These are phyloP conservation scores for Podila clonocystis DNA, from an alignment of 192 early-diverging fungal genomes.

Conservation along the genomic window DNA sequence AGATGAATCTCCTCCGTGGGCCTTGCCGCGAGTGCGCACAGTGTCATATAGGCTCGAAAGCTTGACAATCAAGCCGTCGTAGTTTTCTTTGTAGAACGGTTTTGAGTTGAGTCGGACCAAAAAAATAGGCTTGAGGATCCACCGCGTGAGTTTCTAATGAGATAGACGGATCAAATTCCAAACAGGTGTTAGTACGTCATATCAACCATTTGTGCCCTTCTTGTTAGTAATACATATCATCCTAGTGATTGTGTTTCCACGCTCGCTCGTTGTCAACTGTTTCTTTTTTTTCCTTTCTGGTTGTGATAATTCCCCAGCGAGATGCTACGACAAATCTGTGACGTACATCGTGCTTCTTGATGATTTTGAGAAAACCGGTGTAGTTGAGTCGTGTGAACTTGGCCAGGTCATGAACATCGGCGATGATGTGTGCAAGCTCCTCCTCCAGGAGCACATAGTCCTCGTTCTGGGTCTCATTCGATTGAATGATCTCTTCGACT, in stretches of 20 bases:
- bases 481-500: slow-evolving; percentile 66
- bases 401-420: slow-evolving; percentile 85
- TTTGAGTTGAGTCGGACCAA: slow-evolving; percentile 82
- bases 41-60: slow-evolving; percentile 87
- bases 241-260: neutral
- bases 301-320: neutral
- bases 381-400: slow-evolving; percentile 89
- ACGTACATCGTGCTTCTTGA: slow-evolving; percentile 95
- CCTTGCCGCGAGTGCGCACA: slow-evolving; percentile 78
- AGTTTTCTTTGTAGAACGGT: slow-evolving; percentile 88
- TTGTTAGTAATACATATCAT: no score
- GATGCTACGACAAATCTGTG: neutral
- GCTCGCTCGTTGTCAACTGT: neutral
- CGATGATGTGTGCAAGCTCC: slow-evolving; percentile 79
- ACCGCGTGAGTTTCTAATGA: slow-evolving; percentile 85
- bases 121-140: slow-evolving; percentile 83
- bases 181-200: no score
- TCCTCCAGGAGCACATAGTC: slow-evolving; percentile 73
- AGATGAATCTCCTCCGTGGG: slow-evolving; percentile 62
- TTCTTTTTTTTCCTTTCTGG: neutral
- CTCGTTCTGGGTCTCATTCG: slow-evolving; percentile 59
- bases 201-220: no score
- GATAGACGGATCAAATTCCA: neutral
- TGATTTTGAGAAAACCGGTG: slow-evolving; percentile 90
- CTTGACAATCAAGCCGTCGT: slow-evolving; percentile 88